Evolutionary conservation across 306 rosid genomes (phyloP), one percentile per base, ranked within the genome.

Genomic region (Fagus sylvatica): DNA sequence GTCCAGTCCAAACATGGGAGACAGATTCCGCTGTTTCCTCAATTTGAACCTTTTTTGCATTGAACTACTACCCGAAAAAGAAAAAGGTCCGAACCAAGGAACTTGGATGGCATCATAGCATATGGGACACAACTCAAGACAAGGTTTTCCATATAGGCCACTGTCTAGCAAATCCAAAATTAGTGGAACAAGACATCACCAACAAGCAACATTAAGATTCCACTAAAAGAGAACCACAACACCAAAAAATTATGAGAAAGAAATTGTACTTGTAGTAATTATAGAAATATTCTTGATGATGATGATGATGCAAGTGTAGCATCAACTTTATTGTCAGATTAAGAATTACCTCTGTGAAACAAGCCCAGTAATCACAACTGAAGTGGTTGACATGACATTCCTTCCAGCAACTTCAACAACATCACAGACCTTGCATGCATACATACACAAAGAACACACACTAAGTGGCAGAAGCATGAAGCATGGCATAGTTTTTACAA

Each of bases 281-380:
- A 4, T 11, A n/a, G 51, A 9, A 43, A 43, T n/a, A 19, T 15
- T 32, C 41, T 57, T 13, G 30, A 62, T 12, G 64, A 57, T 5
- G 19, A 71, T 32, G 13, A 70, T 32, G 34, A 28, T 53, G 41
- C 33, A 65, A 66, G 53, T 53, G 6, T 53, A 32, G 30, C 49
- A 3, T 69, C 22, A 49, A 53, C 19, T 66, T 74, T 7, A 33
- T 1, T 28, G 28, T 73, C 56, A 70, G 22, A 59, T 15, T 41
- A 39, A 74, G 74, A 81, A 69, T 83, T 85, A 91, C 97, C 90
- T 91, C 12, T 88, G 96, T 56, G 94, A 88, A 82, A 94, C 94
- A 7, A 94, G 96, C 66, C 87, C 89, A 0, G 94, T 92, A 19
- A n/a, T n/a, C n/a, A n/a, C n/a, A n/a, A n/a, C n/a, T n/a, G n/a